Base-by-base conservation (phyloP, 2,329 filamentous ascomycete species). In the Helminthosporium solani region DNA sequence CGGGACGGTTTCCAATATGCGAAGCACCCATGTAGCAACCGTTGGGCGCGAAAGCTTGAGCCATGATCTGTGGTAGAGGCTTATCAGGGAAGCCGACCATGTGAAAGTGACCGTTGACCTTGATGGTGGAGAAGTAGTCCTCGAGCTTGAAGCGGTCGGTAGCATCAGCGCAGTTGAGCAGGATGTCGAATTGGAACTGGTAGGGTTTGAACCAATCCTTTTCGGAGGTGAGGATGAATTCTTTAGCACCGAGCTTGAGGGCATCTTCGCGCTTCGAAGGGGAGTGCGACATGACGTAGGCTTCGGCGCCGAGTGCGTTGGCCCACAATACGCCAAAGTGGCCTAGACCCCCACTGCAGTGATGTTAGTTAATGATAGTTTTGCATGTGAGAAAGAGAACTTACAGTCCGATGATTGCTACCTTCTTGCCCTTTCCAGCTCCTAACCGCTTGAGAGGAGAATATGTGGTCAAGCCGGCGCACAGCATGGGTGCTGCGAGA, bases 401-500 rank as follows among this genome's bases (percentile, higher is more conserved):
- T 67, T 57, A 74, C 54, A 90, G 75, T 52, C 87, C 87, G 7
- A 90, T 81, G 50, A 91, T 81, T 30, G 80, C 87, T 18, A 90
- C 83, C 74, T 88, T 89, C 76, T 88, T 89, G 52, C 89, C 88
- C 1, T 86, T 86, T 0, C 87, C 87, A 49, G 80, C 79, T 18
- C 87, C 87, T 62, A 90, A 84, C 39, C 88, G 81, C 53, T 88
- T 84, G 12, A 95, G 78, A 1, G 90, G 89, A 49, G 82, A 86
- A 74, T 84, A 95, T 48, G 84, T 83, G 3, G 90, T 95, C 55
- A 95, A 78, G 53, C 90, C 90, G 33, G 88, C 90, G 70, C 90
- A 95, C 57, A 94, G 79, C 86, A 91, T 90, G 8, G 87, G 87
- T 1, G 88, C 89, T 1, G 85, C 87, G 40, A 84, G 71, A 19